Conservation (phyloP, 495 filamentous ascomycete genomes). For the Trypethelium eluteriae region DNA sequence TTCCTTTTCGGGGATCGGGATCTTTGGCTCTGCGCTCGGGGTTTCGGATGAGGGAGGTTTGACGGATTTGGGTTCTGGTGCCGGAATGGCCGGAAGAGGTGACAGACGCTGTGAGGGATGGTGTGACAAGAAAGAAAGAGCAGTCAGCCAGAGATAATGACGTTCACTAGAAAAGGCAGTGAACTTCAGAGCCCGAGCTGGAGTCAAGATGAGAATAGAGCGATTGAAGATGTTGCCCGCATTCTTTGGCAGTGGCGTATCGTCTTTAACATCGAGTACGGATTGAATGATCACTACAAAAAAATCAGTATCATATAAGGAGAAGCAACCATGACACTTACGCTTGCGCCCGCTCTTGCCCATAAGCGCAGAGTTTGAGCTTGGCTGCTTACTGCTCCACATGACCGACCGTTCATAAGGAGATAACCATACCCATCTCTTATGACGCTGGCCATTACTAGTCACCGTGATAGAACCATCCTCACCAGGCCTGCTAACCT, state of each 20-base stretch:
- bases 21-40: slow-evolving; percentile 35
- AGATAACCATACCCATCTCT: slow-evolving; percentile 96
- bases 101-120: slow-evolving; percentile 51
- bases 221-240: slow-evolving; percentile 66
- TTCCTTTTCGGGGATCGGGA: slow-evolving; percentile 47
- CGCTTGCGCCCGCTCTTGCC: slow-evolving; percentile 94
- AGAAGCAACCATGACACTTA: slow-evolving; percentile 45
- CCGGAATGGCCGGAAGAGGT: slow-evolving; percentile 24
- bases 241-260: slow-evolving; percentile 77
- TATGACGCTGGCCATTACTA: slow-evolving; percentile 64
- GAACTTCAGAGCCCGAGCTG: slow-evolving; percentile 90
- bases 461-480: slow-evolving; percentile 50
- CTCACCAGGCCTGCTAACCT: slow-evolving; percentile 40
- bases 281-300: slow-evolving; percentile 82
- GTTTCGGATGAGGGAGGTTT: slow-evolving; percentile 18
- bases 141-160: slow-evolving; percentile 91
- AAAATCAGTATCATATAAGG: slow-evolving; percentile 23
- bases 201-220: slow-evolving; percentile 90
- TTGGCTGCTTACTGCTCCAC: slow-evolving; percentile 98
- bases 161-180: slow-evolving; percentile 75
- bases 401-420: slow-evolving; percentile 93
- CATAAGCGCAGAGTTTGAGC: slow-evolving; percentile 74
- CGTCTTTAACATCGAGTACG: slow-evolving; percentile 91
- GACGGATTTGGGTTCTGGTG: slow-evolving; percentile 3
- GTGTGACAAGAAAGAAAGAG: slow-evolving; percentile 87